Evolutionary conservation across 495 filamentous ascomycete species (phyloP).

Genomic region (Poronia punctata): DNA sequence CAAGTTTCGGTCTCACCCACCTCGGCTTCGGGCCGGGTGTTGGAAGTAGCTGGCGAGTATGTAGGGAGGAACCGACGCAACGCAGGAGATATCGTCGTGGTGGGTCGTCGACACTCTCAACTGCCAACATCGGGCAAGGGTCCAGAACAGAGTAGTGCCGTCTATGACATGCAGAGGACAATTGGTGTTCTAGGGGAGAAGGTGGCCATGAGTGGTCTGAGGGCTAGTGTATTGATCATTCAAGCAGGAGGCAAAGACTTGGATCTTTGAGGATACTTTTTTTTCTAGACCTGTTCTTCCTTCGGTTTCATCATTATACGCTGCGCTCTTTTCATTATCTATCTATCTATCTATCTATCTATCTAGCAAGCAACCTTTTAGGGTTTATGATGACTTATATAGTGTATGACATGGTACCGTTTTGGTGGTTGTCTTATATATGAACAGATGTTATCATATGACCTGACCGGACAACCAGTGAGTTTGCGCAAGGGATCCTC

Average conservation of each 20-base stretch:
- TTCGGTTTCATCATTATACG: too few relatives aligned
- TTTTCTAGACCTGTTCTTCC: not conserved
- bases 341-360: too few relatives aligned
- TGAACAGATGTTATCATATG: too few relatives aligned
- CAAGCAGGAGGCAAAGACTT: conserved; percentile 48
- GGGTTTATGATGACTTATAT: too few relatives aligned
- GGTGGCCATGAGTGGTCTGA: conserved; percentile 52
- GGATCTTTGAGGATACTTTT: conserved; percentile 6
- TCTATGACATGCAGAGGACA: conserved; percentile 48
- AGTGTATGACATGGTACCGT: too few relatives aligned
- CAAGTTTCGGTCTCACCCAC: conserved; percentile 24
- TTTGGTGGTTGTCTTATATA: too few relatives aligned
- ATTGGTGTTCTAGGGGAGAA: conserved; percentile 64
- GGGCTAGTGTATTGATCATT: conserved; percentile 71
- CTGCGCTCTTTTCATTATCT: too few relatives aligned
- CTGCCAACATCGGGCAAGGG: conserved; percentile 22
- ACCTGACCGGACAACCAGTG: too few relatives aligned
- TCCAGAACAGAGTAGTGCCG: conserved; percentile 25
- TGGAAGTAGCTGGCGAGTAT: conserved; percentile 48
- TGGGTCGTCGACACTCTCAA: conserved; percentile 51
- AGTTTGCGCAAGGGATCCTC: too few relatives aligned
- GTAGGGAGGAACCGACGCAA: conserved; percentile 57
- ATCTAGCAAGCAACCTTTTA: too few relatives aligned
- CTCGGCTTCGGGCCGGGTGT: conserved; percentile 15
- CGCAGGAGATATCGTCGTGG: conserved; percentile 69